Evolutionary conservation across 768 basidiomycete genomes (phyloP).

Genomic region (Brasilioporus rufonigricans): DNA sequence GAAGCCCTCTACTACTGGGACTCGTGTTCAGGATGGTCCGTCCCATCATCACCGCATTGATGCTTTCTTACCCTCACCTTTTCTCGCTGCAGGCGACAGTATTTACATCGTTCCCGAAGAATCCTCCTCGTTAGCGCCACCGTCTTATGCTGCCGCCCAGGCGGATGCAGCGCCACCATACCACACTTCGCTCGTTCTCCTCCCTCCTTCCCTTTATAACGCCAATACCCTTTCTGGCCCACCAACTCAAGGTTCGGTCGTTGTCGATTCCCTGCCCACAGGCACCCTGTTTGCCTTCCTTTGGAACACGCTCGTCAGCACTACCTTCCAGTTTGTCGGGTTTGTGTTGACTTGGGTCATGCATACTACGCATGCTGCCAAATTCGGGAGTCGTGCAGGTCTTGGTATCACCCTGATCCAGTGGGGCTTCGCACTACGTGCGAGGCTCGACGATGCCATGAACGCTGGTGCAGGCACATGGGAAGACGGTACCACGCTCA

Average conservation of each 20-base stretch:
- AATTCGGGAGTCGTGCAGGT: constrained; percentile 90
- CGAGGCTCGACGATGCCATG: constrained; percentile 44
- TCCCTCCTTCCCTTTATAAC: constrained; percentile 46
- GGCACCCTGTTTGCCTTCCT: constrained; percentile 83
- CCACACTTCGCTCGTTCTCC: constrained; percentile 96
- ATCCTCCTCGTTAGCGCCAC: constrained; percentile 77
- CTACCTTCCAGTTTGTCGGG: constrained; percentile 97
- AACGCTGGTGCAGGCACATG: constrained; percentile 30
- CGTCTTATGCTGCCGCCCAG: constrained; percentile 89
- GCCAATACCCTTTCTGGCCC: constrained; percentile 45
- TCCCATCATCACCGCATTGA: neutral
- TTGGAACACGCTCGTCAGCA: constrained; percentile 90
- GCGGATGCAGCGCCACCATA: constrained; percentile 97
- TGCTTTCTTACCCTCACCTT: neutral
- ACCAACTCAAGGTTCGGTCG: constrained; percentile 61
- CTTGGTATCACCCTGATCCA: constrained; percentile 96
- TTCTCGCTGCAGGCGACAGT: constrained; percentile 53
- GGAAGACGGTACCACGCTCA: constrained; percentile 33
- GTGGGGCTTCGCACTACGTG: constrained; percentile 83
- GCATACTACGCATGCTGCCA: constrained; percentile 89
- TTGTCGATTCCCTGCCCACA: constrained; percentile 86
- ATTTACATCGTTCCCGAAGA: constrained; percentile 83
- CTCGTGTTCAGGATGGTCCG: constrained; percentile 55
- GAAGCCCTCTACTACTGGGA: constrained; percentile 61
- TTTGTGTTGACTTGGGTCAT: constrained; percentile 92